Evolutionary conservation across 495 filamentous ascomycete species (phyloP).

Genomic region (Aspergillus olivimuriae): DNA sequence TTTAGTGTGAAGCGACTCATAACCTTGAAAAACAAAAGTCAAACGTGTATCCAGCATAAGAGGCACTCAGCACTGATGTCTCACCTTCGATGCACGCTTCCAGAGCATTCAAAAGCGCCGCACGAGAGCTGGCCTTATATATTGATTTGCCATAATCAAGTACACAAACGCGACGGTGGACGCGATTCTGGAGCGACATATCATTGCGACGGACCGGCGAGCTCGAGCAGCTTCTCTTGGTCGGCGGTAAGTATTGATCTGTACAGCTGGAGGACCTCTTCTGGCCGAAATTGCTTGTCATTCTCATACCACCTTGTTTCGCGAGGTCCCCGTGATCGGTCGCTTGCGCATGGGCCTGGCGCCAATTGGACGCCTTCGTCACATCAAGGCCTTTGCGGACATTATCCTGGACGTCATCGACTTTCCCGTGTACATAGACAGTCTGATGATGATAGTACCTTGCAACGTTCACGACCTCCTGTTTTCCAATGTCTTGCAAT

Average conservation of each 20-base stretch:
- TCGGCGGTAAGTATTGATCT: background rate
- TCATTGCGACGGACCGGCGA: background rate
- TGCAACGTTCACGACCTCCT: conserved; percentile 22
- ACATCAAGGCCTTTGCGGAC: conserved; percentile 23
- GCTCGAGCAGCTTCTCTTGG: conserved; percentile 2
- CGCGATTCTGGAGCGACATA: conserved; percentile 19
- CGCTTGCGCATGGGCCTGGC: background rate
- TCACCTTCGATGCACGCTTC: conserved; percentile 29
- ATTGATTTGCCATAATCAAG: conserved; percentile 34
- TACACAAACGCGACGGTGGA: conserved; percentile 35
- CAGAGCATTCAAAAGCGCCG: conserved; percentile 29
- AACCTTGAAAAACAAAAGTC: conserved; percentile 4
- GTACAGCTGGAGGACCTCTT: conserved; percentile 1
- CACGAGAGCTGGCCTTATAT: conserved; percentile 33
- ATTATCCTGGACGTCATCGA: conserved; percentile 22
- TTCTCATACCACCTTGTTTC: background rate
- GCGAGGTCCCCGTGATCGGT: background rate
- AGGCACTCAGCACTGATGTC: background rate
- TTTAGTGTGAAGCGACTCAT: conserved; percentile 20
- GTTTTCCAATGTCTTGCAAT: conserved; percentile 21
- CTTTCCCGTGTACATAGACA: conserved; percentile 15
- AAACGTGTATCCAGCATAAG: background rate
- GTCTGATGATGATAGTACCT: conserved; percentile 31
- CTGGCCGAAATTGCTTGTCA: background rate
- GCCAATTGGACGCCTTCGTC: conserved; percentile 4